phyloP scores from a whole-genome alignment of 345 rosid genomes.

The Pugionium cornutum region DNA sequence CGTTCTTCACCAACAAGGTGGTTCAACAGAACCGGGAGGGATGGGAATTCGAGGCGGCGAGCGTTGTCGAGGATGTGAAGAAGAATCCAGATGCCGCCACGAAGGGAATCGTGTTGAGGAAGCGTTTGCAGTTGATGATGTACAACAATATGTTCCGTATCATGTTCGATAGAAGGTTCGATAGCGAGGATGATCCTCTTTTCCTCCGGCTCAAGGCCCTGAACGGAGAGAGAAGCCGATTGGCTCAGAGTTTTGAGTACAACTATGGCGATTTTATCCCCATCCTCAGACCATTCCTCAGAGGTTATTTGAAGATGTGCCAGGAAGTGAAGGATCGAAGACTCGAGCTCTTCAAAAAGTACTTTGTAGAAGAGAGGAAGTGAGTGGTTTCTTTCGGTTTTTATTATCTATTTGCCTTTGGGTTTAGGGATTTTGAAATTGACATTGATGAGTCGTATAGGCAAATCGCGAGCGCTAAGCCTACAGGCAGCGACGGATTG shows the following conservation, averaged over 20 bases:
- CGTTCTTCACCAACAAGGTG: conserved; percentile 91
- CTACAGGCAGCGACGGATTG: conserved; percentile 60
- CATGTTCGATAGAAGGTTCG: conserved; percentile 89
- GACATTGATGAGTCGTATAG: conserved; percentile 37
- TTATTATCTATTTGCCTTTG: background rate
- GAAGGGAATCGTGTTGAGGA: conserved; percentile 68
- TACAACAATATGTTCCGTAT: conserved; percentile 93
- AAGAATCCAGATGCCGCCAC: conserved; percentile 71
- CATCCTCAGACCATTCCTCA: conserved; percentile 81
- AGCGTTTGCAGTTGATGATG: conserved; percentile 88
- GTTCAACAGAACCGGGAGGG: conserved; percentile 74
- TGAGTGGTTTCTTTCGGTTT: conserved; percentile 36
- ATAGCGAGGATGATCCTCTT: conserved; percentile 84
- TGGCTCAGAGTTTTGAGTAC: conserved; percentile 95
- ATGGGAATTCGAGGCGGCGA: conserved; percentile 74
- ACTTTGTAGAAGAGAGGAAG: conserved; percentile 91
- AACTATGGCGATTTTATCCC: conserved; percentile 97
- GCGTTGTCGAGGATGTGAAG: conserved; percentile 72
- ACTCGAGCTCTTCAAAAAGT: conserved; percentile 82
- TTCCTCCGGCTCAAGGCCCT: conserved; percentile 71
- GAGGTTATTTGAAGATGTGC: conserved; percentile 89
- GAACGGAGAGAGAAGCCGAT: conserved; percentile 88
- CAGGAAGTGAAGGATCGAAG: conserved; percentile 81
- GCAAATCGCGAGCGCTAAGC: conserved; percentile 65
- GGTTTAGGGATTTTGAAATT: background rate